Base-by-base conservation (phyloP, 192 early-diverging fungal genomes). In the Coemansia sp. region DNA sequence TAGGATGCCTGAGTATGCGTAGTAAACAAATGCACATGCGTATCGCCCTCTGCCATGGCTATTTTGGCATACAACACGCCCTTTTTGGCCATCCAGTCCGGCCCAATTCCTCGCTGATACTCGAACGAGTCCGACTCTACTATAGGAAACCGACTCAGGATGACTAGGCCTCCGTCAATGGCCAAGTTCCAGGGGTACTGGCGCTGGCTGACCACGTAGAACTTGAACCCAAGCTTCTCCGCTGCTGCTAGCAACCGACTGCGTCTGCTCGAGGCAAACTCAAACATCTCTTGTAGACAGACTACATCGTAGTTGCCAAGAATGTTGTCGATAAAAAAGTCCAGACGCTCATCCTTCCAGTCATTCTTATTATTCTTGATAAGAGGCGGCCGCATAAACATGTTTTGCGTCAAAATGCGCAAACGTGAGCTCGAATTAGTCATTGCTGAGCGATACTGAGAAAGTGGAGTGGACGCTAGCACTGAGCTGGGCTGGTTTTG, bases 1-100 rank as follows among this genome's bases (percentile, higher is more conserved):
- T 89, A 89, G 6, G 90, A 90, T 20, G 91, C 91, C 76, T 95
- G 93, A 14, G 93, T 88, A 63, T 95, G 92, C 14, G 93, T 95
- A 9, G 86, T 93, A 71, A 92, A 92, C 24, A 94, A 35, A 67
- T 93, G 89, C 35, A 90, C 60, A 59, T 83, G 70, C 5, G 67
- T 72, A 2, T 26, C 67, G 5, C 60, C 62, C 21, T 73, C 65
- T n/a, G 76, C 72, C 16, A 91, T 57, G 33, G 76, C 81, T n/a
- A 94, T 86, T 62, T 86, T 84, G 24, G 91, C 89, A 67, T 94
- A 91, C 16, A 94, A 56, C 0, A 86, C 92, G 11, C 93, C 93
- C 79, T 94, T 94, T 28, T 85, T 75, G 3, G 86, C 70, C 34
- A 90, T 66, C 86, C 90, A 90, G 76, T 94, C 92, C 35, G 84